Base-by-base conservation (phyloP, 2,329 filamentous ascomycete species). In the Neopestalotiopsis clavispora region DNA sequence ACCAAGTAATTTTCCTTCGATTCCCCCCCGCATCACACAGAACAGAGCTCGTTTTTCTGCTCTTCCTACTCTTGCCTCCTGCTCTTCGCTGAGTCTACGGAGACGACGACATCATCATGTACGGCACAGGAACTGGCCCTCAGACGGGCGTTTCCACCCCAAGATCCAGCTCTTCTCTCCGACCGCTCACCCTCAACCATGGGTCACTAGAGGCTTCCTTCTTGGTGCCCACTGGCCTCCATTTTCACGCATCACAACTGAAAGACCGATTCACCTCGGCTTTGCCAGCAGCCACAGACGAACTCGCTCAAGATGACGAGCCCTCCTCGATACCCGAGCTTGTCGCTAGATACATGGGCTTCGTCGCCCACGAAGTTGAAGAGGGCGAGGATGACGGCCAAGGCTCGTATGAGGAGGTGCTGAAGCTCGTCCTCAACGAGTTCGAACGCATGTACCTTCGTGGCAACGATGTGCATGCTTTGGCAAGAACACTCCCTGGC, bases 61-160 rank as follows among this genome's bases (percentile, higher is more conserved):
- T 34, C 20, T 45, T 49, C 10, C 14, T 23, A 58, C 45, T 32
- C 67, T 65, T 70, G 70, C 74, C 78, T 81, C 78, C 77, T 80
- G 78, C 79, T 82, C 80, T 81, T 81, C 52, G 71, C 75, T 81
- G 80, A 81, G 79, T 80, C 71, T 71, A 79, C 77, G 78, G 79
- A 79, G 78, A 76, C 72, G 69, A 20, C 57, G 30, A 68, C 71
- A 68, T 30, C 56, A 10, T 68, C 69, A 97, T 97, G 94, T 97
- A 96, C 89, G 93, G 93, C 83, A 90, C 92, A 78, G 87, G 85
- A 76, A 93, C 91, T 70, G 93, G 92, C 84, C 91, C 93, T 71
- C 95, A 97, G 84, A 99, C 96, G 85, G 96, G 96, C 84, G 94
- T 97, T 79, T 97, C 95, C 74, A 99, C 96, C 75, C 96, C 96